These are phyloP conservation scores for Macadamia tetraphylla DNA, from an alignment of 164 flowering plant species.

Conservation along the genomic window DNA sequence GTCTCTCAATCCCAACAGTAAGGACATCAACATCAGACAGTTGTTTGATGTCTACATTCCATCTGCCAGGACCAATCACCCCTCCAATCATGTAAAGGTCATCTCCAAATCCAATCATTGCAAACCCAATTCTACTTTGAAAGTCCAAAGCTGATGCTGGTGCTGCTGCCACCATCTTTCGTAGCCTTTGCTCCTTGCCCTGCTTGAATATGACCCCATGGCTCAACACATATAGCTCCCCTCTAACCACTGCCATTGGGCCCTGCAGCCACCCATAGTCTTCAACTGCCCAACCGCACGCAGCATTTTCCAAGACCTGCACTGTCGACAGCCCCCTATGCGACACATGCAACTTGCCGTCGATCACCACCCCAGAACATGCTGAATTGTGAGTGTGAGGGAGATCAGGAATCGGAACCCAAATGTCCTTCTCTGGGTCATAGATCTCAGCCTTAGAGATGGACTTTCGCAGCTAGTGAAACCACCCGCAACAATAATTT, in stretches of 20 bases:
- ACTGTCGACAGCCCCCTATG: conserved; percentile 82
- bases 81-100: conserved; percentile 89
- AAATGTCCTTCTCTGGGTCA: conserved; percentile 78
- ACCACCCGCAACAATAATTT: conserved; percentile 91
- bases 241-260: conserved; percentile 78
- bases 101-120: conserved; percentile 61
- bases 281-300: conserved; percentile 55
- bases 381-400: conserved; percentile 72
- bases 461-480: conserved; percentile 78
- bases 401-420: conserved; percentile 77
- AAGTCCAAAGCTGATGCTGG: conserved; percentile 69
- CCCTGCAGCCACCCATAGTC: conserved; percentile 85
- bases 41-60: conserved; percentile 58
- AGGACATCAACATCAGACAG: conserved; percentile 72
- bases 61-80: conserved; percentile 71
- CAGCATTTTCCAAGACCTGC: conserved; percentile 54
- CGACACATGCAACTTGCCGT: conserved; percentile 73
- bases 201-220: conserved; percentile 66
- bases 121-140: conserved; percentile 64
- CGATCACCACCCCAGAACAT: conserved; percentile 67
- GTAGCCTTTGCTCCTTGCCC: conserved; percentile 29
- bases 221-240: conserved; percentile 65
- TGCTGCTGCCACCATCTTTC: conserved; percentile 56
- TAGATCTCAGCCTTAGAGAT: conserved; percentile 80
- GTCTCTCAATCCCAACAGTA: conserved; percentile 54